Conservation (phyloP, 352 stramenopile genomes). For the Phytophthora litchii region DNA sequence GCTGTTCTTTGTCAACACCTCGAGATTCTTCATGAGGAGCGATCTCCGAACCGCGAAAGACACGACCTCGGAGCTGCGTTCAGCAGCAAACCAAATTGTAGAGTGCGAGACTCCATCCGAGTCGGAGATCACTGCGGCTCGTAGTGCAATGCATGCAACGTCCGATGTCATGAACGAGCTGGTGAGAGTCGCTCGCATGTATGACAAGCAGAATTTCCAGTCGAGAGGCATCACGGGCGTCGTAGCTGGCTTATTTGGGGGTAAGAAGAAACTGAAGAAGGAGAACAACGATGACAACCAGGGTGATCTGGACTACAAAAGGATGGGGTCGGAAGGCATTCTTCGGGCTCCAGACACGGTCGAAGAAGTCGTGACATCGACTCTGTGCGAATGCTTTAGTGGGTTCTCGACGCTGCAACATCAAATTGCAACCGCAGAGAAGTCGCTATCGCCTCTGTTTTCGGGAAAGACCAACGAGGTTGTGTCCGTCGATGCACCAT, state of each 20-base stretch:
- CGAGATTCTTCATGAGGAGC: constrained; percentile 29
- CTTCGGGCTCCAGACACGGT: constrained; percentile 31
- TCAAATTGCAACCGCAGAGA: constrained; percentile 33
- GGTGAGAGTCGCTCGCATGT: constrained; percentile 26
- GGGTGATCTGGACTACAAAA: background rate
- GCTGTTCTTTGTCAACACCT: constrained; percentile 27
- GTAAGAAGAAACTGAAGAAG: constrained; percentile 13
- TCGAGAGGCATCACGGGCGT: constrained; percentile 13
- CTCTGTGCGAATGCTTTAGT: constrained; percentile 32
- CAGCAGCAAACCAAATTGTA: constrained; percentile 27
- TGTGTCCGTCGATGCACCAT: background rate
- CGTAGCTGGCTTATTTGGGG: constrained; percentile 13
- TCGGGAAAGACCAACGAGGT: constrained; percentile 14
- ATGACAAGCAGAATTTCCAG: constrained; percentile 33
- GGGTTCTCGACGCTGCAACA: constrained; percentile 31
- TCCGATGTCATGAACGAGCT: constrained; percentile 35
- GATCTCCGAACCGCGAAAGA: constrained; percentile 32
- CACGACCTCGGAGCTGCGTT: constrained; percentile 17
- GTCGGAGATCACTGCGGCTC: constrained; percentile 32
- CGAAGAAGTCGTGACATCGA: constrained; percentile 35
- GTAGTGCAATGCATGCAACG: constrained; percentile 32
- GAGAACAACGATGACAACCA: constrained; percentile 6
- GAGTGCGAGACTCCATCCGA: constrained; percentile 19
- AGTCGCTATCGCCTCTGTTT: constrained; percentile 27
- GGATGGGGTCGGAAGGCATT: constrained; percentile 20